Evolutionary conservation across 352 stramenopile species (phyloP).

Genomic region (Globisporangium apiculatum): DNA sequence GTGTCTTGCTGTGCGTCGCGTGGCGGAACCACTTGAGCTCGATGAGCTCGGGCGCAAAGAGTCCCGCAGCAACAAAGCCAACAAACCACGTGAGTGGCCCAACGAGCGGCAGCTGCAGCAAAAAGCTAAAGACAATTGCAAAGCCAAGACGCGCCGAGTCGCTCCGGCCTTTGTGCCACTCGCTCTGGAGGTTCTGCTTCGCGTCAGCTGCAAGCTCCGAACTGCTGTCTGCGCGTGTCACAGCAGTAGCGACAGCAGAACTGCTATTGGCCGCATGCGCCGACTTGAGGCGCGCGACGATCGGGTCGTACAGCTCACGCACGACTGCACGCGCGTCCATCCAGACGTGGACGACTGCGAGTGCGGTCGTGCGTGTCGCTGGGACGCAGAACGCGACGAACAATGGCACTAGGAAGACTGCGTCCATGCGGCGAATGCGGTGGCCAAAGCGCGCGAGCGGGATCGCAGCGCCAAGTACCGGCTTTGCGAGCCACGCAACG

Average conservation of each 20-base stretch:
- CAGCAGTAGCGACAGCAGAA: too few relatives aligned
- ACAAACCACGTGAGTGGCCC: conserved; percentile 68
- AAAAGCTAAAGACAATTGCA: conserved; percentile 48
- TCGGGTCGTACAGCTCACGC: conserved; percentile 62
- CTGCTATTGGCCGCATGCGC: conserved; percentile 1
- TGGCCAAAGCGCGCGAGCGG: conserved; percentile 7
- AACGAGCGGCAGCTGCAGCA: conserved; percentile 51
- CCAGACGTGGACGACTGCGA: conserved; percentile 54
- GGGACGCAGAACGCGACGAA: conserved; percentile 48
- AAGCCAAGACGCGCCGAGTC: conserved; percentile 67
- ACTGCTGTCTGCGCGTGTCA: conserved; percentile 9
- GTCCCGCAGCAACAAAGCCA: conserved; percentile 49
- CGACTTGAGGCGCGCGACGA: conserved; percentile 58
- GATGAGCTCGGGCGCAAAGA: conserved; percentile 59
- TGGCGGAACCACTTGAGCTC: conserved; percentile 78
- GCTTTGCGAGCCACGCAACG: conserved; percentile 27
- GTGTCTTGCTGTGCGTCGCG: conserved; percentile 13
- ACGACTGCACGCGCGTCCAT: conserved; percentile 56
- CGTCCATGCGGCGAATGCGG: conserved; percentile 60
- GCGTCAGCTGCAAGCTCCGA: conserved; percentile 21
- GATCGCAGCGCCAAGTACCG: conserved; percentile 2
- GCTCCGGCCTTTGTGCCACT: conserved; percentile 52
- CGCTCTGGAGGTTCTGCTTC: conserved; percentile 19
- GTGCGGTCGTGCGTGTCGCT: conserved; percentile 25
- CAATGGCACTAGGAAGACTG: conserved; percentile 48